Conservation (phyloP, 2,329 filamentous ascomycete species). For the Escovopsis sp. region DNA sequence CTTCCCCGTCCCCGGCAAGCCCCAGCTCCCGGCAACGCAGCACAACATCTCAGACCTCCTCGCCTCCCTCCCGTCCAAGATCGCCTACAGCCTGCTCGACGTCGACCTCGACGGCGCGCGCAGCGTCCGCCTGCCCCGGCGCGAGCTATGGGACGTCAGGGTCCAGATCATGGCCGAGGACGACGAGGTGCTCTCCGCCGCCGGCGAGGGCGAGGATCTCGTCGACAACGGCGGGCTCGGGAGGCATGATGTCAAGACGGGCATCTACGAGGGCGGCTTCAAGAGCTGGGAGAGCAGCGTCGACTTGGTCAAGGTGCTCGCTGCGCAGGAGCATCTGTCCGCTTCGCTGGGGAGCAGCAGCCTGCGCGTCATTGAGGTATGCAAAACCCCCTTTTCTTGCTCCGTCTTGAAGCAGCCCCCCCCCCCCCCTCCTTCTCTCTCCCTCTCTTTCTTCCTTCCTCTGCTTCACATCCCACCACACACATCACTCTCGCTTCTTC, state of each 20-base stretch:
- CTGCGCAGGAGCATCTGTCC: constrained; percentile 23
- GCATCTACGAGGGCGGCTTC: constrained; percentile 75
- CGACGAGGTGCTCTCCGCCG: constrained; percentile 21
- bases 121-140: constrained; percentile 41
- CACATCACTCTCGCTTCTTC: too few relatives aligned
- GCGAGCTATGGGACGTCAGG: constrained; percentile 69
- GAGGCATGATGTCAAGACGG: constrained; percentile 61
- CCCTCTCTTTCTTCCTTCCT: too few relatives aligned
- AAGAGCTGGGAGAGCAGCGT: constrained; percentile 84
- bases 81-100: constrained; percentile 50
- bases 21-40: constrained; percentile 38
- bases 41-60: constrained; percentile 39
- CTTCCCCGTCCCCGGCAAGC: constrained; percentile 47
- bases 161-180: constrained; percentile 69
- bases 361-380: constrained; percentile 39
- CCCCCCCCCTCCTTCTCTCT: too few relatives aligned
- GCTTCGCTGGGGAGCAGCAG: constrained; percentile 16
- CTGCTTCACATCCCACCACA: not conserved
- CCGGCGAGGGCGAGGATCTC: constrained; percentile 14
- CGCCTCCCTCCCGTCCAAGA: constrained; percentile 52
- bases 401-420: too few relatives aligned
- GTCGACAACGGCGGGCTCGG: constrained; percentile 35
- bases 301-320: constrained; percentile 59
- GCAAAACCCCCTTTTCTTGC: constrained; percentile 8
- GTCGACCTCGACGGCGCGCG: constrained; percentile 27